Conservation (phyloP, 352 stramenopile genomes). For the Nothophytophthora sp. region DNA sequence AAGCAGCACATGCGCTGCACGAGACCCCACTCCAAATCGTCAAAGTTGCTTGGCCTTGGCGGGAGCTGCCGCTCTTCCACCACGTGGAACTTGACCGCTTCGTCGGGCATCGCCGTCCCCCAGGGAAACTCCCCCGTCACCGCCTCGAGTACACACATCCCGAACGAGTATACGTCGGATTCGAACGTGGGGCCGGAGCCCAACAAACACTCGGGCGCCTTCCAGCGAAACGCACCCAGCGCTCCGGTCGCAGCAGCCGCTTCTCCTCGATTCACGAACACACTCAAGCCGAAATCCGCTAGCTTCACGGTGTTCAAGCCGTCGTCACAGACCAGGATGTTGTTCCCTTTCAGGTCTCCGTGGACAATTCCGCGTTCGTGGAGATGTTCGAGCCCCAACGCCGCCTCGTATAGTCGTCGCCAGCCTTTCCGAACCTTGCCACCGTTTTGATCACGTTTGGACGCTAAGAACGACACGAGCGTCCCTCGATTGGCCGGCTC, state of each 20-base stretch:
- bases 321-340: constrained; percentile 27
- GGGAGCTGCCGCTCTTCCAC: not conserved
- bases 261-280: not conserved
- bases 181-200: not conserved
- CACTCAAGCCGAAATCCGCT: constrained; percentile 28
- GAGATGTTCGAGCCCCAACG: constrained; percentile 8
- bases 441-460: not conserved
- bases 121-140: constrained; percentile 1
- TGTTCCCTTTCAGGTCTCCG: constrained; percentile 27
- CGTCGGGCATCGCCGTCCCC: not conserved
- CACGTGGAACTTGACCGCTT: not conserved
- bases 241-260: not conserved
- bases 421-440: not conserved
- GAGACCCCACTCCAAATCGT: not conserved
- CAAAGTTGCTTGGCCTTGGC: too few relatives aligned
- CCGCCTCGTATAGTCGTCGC: constrained; percentile 9
- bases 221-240: constrained; percentile 3
- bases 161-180: constrained; percentile 21
- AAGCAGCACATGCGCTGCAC: constrained; percentile 12
- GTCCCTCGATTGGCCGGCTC: constrained; percentile 8
- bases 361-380: constrained; percentile 15
- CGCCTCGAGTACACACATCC: constrained; percentile 27
- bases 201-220: constrained; percentile 11
- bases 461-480: not conserved
- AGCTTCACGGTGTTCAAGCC: constrained; percentile 26